A percentile compares a stretch with the other conserved stretches of the same genome.
These are phyloP conservation scores for Fennellomyces sp. DNA, from an alignment of 371 early-diverging fungal species.

Conservation along the genomic window DNA sequence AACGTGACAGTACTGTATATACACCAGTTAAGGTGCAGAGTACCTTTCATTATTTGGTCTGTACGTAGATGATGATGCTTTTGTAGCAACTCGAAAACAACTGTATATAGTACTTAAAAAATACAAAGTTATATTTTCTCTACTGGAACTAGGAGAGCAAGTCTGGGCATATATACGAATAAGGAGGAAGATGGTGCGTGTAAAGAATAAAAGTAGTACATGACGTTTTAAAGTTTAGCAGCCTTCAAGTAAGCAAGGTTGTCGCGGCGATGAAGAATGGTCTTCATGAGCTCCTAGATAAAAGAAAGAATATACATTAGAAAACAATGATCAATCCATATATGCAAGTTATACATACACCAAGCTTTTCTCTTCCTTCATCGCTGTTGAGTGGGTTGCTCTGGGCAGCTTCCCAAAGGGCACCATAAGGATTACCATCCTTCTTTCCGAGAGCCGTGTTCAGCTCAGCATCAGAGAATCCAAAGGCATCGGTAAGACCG, in stretches of 20 bases:
- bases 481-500: constrained; percentile 72
- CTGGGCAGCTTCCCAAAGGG: constrained; percentile 64
- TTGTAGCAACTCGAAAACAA: too few relatives aligned
- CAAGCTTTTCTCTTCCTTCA: constrained; percentile 19
- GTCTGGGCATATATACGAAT: not conserved
- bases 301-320: constrained; percentile 1
- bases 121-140: not conserved
- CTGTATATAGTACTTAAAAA: too few relatives aligned
- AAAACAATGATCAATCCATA: not conserved
- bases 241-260: constrained; percentile 18
- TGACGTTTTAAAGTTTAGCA: constrained; percentile 21
- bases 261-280: constrained; percentile 17
- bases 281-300: constrained; percentile 16
- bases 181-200: too few relatives aligned
- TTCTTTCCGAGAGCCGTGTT: constrained; percentile 65
- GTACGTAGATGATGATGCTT: too few relatives aligned
- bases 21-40: too few relatives aligned
- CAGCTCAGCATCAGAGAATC: constrained; percentile 63
- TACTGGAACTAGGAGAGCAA: not conserved
- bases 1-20: too few relatives aligned
- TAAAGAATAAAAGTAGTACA: too few relatives aligned
- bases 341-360: constrained; percentile 15
- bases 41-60: too few relatives aligned
- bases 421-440: constrained; percentile 75
- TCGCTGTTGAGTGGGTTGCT: constrained; percentile 63